Evolutionary conservation across 371 early-diverging fungal genomes (phyloP), one percentile per base, ranked within the genome.

Genomic region (Lichtheimia ornata): DNA sequence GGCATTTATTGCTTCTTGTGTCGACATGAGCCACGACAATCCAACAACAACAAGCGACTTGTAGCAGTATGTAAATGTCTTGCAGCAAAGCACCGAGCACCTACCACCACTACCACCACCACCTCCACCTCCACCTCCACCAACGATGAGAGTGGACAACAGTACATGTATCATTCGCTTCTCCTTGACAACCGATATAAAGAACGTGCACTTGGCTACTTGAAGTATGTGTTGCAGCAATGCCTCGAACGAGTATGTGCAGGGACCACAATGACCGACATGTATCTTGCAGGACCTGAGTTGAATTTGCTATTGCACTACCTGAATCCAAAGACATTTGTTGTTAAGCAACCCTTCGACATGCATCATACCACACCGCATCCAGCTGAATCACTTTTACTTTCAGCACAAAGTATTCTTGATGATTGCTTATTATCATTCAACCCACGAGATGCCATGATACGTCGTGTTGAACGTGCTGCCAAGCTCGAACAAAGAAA

Each of bases 281-380:
- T 70, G 1, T 72, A 71, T 35, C 60, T 74, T 13, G 70, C 76
- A 22, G 80, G 83, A 0, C 70, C 79, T 22, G 85, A 85, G 64
- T 70, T 85, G 20, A 80, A 70, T 1, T 69, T 79, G 22, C 22
- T 85, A 15, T 57, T 85, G 51, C 73, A 80, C 12, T 84, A 66
- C 59, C 59, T 85, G 25, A 81, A 84, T 43, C 65, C 76, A 45
- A 84, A 79, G 50, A 79, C 74, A 12, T 85, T 75, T 28, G 2
- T 22, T 22, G 22, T 47, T 11, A 47, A 47, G 47, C 17, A 47
- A 0, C 47, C 47, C 14, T 22, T 47, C 47, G 17, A 47, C 47
- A 47, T 22, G 18, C 15, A 47, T 5, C 47, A 47, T 22, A 11
- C 11, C 5, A 5, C 17, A 2, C 2, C n/a, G 1, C n/a, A 47